Percentiles rank a stretch among this genome's conserved stretches.
Conservation (phyloP, 192 early-diverging fungal genomes). For the Spizellomyces sp. region DNA sequence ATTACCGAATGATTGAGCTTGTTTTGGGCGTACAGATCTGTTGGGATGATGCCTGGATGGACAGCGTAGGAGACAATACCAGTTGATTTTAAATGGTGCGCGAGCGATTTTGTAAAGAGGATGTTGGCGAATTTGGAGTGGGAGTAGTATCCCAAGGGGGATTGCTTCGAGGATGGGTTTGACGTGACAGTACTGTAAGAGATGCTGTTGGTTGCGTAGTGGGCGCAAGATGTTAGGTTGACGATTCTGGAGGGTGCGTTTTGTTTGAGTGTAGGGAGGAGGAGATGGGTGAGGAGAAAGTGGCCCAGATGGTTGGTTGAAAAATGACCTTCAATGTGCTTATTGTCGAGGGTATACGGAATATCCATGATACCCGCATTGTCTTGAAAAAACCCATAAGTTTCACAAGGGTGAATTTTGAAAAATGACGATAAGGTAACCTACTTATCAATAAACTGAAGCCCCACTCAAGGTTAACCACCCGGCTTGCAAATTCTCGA, state of each 20-base stretch:
- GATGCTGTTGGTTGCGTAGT: conserved; percentile 29
- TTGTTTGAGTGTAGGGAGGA: conserved; percentile 34
- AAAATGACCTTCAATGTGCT: conserved; percentile 71
- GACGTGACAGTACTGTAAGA: background rate
- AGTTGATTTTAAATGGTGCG: background rate
- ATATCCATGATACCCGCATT: conserved; percentile 74
- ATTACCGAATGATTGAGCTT: background rate
- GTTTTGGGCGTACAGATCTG: conserved; percentile 8
- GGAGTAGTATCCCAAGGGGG: conserved; percentile 33
- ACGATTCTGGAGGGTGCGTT: conserved; percentile 35
- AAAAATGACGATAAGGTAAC: background rate
- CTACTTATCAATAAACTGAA: conserved; percentile 21
- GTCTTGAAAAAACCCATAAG: conserved; percentile 10
- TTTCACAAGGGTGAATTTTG: too few relatives aligned
- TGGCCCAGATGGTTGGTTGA: conserved; percentile 68
- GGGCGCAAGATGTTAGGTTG: conserved; percentile 28
- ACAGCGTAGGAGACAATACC: conserved; percentile 36
- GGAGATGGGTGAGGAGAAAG: conserved; percentile 37
- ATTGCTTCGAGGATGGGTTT: conserved; percentile 26
- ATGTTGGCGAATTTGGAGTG: conserved; percentile 57
- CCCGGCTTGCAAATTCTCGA: background rate
- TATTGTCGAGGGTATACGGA: conserved; percentile 51
- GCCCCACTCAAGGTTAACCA: background rate
- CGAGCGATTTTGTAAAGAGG: conserved; percentile 43
- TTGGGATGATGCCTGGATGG: conserved; percentile 42